Percentiles rank a stretch among this genome's conserved stretches.
These are phyloP conservation scores for Knoxia roxburghii DNA, from an alignment of 257 asterid genomes.

Conservation along the genomic window DNA sequence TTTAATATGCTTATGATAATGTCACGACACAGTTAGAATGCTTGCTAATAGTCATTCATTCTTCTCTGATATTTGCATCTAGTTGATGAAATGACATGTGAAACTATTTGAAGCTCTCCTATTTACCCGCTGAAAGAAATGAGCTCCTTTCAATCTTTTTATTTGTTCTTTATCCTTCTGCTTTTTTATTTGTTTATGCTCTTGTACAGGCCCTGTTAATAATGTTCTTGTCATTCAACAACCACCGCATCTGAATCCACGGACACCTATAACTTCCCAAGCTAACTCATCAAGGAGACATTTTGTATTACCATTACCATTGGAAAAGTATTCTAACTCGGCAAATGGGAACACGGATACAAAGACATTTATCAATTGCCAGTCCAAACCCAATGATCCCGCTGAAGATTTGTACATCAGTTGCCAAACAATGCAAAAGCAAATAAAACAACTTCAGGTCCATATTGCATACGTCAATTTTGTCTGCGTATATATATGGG, in stretches of 20 bases:
- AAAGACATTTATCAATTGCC: slow-evolving; percentile 43
- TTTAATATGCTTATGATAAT: not conserved
- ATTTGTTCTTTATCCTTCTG: not conserved
- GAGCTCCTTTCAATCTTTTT: not conserved
- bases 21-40: no score
- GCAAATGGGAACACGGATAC: slow-evolving; percentile 40
- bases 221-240: slow-evolving; percentile 60
- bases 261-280: slow-evolving; percentile 27
- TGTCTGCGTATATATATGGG: not conserved
- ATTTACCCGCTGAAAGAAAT: not conserved
- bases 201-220: slow-evolving; percentile 63
- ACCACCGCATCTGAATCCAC: slow-evolving; percentile 37
- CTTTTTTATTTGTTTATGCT: slow-evolving; percentile 15
- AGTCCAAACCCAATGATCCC: slow-evolving; percentile 26
- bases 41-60: not conserved
- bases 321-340: slow-evolving; percentile 53
- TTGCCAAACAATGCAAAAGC: slow-evolving; percentile 61
- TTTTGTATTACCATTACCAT: slow-evolving; percentile 49
- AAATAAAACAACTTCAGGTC: slow-evolving; percentile 79
- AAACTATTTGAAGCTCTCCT: not conserved
- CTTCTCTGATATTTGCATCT: not conserved
- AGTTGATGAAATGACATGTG: not conserved
- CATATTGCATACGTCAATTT: not conserved
- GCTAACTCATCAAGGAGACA: slow-evolving; percentile 41
- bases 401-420: slow-evolving; percentile 42